Percentiles rank a stretch among this genome's conserved stretches.
Evolutionary conservation across 2,329 filamentous ascomycete genomes (phyloP).

Genomic region (Hortaea sp.): DNA sequence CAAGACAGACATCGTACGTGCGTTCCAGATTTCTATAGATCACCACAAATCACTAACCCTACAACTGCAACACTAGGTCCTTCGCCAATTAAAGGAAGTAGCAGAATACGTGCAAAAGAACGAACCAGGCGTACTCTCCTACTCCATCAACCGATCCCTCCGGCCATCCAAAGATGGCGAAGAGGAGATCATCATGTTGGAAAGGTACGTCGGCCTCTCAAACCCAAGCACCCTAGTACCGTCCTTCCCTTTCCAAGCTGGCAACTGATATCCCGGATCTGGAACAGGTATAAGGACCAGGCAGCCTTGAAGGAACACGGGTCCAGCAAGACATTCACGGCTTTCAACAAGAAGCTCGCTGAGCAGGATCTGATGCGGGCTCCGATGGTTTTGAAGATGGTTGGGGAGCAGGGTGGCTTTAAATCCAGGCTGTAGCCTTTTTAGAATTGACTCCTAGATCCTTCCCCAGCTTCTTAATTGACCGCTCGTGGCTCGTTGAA

Average conservation of each 20-base stretch:
- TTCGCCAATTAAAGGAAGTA: conserved; percentile 5
- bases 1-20: conserved; percentile 8
- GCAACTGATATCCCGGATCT: background rate
- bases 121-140: conserved; percentile 7
- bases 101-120: conserved; percentile 6
- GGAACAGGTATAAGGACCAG: conserved; percentile 1
- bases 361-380: conserved; percentile 9
- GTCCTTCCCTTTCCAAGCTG: background rate
- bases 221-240: background rate
- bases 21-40: background rate
- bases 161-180: conserved; percentile 8
- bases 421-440: conserved; percentile 4
- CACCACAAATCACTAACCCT: background rate
- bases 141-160: conserved; percentile 8
- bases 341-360: conserved; percentile 9
- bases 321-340: conserved; percentile 6
- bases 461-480: too few relatives aligned
- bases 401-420: conserved; percentile 6
- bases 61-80: conserved; percentile 3
- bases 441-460: too few relatives aligned
- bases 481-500: too few relatives aligned
- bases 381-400: conserved; percentile 11
- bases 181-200: conserved; percentile 11
- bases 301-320: conserved; percentile 8
- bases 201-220: conserved; percentile 3